Base-by-base conservation (phyloP, 352 stramenopile genomes). In the Sclerospora graminicola region DNA sequence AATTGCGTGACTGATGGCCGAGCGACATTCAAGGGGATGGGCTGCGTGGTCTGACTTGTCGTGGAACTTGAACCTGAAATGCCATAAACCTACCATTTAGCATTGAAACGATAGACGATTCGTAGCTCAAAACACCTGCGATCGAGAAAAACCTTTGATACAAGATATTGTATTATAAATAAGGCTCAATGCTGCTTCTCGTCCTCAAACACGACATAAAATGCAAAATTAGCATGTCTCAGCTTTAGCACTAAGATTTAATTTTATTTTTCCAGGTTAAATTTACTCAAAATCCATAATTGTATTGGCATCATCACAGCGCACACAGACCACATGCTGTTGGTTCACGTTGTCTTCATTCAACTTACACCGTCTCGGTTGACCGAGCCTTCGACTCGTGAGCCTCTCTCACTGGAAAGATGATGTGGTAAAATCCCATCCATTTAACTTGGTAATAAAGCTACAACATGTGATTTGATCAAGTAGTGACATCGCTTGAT, bases 261-360 rank as follows among this genome's bases (percentile, higher is more conserved):
- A n/a, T n/a, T n/a, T n/a, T n/a, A n/a, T n/a, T n/a, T n/a, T n/a
- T n/a, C n/a, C n/a, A n/a, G n/a, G n/a, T n/a, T n/a, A n/a, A n/a
- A n/a, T n/a, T n/a, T n/a, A n/a, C n/a, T n/a, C n/a, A n/a, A n/a
- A n/a, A n/a, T n/a, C n/a, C n/a, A n/a, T n/a, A n/a, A n/a, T n/a
- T n/a, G n/a, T n/a, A n/a, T n/a, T n/a, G n/a, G 29, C 30, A 36
- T 84, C 64, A 1, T 50, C 53, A 45, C 75, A 84, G 8, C 57
- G 55, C 9, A 87, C 58, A 8, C 54, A 57, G 0, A 81, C 14
- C 5, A 72, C 35, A 31, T 54, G 57, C 1, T 41, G 41, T 26
- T 65, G 55, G 13, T 51, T 41, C 7, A 48, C 18, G 11, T n/a
- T 53, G 30, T 64, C 44, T 38, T 68, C 34, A 23, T 35, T 35